Conservation (phyloP, 148 eudicot genomes). For the Fagopyrum tataricum region DNA sequence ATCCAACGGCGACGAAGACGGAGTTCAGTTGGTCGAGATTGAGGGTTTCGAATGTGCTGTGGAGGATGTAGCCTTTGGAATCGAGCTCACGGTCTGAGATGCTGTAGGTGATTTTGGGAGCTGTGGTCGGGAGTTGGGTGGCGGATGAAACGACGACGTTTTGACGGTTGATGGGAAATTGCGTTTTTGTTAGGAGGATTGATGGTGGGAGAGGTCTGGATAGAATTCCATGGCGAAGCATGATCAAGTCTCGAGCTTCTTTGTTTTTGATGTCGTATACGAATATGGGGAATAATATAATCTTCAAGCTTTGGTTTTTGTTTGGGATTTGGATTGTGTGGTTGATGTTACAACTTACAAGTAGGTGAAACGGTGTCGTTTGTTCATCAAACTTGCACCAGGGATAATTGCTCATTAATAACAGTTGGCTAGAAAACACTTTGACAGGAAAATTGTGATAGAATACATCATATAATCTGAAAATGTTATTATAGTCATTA, state of each 20-base stretch:
- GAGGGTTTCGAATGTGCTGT: conserved; percentile 36
- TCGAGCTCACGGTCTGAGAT: conserved; percentile 49
- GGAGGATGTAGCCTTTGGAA: conserved; percentile 59
- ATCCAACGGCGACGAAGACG: conserved; percentile 84
- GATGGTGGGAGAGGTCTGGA: conserved; percentile 24
- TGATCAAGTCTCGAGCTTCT: conserved; percentile 1
- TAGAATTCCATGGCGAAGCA: conserved; percentile 24
- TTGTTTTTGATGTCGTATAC: neutral
- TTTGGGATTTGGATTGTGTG: neutral
- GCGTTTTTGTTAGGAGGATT: conserved; percentile 18
- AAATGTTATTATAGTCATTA: neutral
- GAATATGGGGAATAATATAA: neutral
- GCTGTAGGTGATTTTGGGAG: conserved; percentile 19
- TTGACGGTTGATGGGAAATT: conserved; percentile 6
- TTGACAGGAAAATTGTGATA: too few species aligned
- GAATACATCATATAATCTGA: neutral
- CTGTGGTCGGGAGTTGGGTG: conserved; percentile 21
- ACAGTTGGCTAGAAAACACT: too few species aligned
- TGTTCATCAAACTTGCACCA: neutral
- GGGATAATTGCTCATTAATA: too few species aligned
- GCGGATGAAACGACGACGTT: conserved; percentile 17
- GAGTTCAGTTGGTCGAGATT: conserved; percentile 80
- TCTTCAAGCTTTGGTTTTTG: neutral
- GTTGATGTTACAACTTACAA: neutral
- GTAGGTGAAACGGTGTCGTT: conserved; percentile 2